Evolutionary conservation across 2,329 filamentous ascomycete genomes (phyloP), one percentile per base, ranked within the genome.

Genomic region (Phialemonium atrogriseum): DNA sequence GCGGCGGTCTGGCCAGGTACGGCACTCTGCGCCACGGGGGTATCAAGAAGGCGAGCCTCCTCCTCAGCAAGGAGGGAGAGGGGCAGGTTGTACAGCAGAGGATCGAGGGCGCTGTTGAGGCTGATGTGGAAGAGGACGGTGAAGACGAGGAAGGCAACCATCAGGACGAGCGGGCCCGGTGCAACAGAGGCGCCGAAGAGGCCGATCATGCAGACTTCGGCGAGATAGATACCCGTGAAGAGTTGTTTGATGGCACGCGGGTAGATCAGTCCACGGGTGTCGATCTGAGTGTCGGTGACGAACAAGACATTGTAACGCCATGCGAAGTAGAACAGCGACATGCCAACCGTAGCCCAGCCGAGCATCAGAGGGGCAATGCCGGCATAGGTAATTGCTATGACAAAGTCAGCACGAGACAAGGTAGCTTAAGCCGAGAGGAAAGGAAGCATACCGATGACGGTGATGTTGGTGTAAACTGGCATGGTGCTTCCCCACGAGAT

Each of bases 221-320:
- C 75, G 21, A 95, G 68, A 53, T 96, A 95, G 30, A 93, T 65
- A 14, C 89, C 88, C 1, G 80, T 78, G 17, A 89, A 77, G 28
- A 93, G 74, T 36, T 95, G 88, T 53, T 93, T 80, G 31, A 96
- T 65, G 2, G 84, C 88, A n/a, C 80, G 80, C 1, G 85, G 81
- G 51, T 94, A 95, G 45, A 85, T 79, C 10, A 89, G 72, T 11
- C 89, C 88, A 50, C 93, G 85, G 22, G 84, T 94, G 51, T 95
- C 87, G 48, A 94, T 79, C 37, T 75, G 62, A 7, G 83, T 77
- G 51, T 93, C 84, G 30, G 79, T 81, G 21, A 94, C 86, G 55
- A 85, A 95, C 30, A 95, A 70, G 34, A 96, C 60, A 51, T 94
- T 93, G 68, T 96, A 94, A 12, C 84, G 76, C 67, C 86, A 94